phyloP scores from a whole-genome alignment of 2,329 filamentous ascomycete genomes.

The Mycosphaerella sp. region DNA sequence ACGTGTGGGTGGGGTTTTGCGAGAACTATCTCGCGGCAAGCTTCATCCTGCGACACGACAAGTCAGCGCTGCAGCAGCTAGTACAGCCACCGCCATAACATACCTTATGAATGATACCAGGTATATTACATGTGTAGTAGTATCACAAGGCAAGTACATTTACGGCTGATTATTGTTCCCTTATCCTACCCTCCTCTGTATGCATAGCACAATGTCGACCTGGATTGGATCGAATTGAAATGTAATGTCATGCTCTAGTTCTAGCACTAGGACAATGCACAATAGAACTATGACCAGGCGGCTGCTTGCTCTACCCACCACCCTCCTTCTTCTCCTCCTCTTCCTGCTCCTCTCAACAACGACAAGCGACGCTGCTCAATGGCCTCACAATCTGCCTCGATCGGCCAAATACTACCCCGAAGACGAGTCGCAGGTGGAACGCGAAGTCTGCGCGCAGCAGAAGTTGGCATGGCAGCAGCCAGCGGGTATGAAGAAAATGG shows the following conservation, averaged over 20 bases:
- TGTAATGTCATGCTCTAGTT: no score
- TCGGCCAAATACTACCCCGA: slow-evolving; percentile 45
- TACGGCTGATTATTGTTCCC: neutral
- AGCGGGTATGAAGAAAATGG: slow-evolving; percentile 65
- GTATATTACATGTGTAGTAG: no score
- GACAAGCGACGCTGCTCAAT: slow-evolving; percentile 34
- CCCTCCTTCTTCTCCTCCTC: slow-evolving; percentile 22
- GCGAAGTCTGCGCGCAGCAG: slow-evolving; percentile 38
- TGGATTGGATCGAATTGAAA: no score
- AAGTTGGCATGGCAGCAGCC: slow-evolving; percentile 43
- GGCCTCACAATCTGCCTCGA: slow-evolving; percentile 44
- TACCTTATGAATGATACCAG: no score
- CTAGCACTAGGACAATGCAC: no score
- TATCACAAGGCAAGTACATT: slow-evolving; percentile 7
- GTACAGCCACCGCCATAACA: neutral
- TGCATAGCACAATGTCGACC: no score
- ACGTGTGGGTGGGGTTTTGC: no score
- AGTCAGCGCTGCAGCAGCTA: neutral
- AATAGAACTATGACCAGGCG: no score
- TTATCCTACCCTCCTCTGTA: neutral
- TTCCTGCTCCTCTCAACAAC: neutral
- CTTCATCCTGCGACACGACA: neutral
- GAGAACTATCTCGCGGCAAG: no score
- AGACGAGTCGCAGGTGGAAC: slow-evolving; percentile 40
- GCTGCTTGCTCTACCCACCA: slow-evolving; percentile 26